Conservation (phyloP, 495 filamentous ascomycete species). For the Talaromyces nanjingensis region DNA sequence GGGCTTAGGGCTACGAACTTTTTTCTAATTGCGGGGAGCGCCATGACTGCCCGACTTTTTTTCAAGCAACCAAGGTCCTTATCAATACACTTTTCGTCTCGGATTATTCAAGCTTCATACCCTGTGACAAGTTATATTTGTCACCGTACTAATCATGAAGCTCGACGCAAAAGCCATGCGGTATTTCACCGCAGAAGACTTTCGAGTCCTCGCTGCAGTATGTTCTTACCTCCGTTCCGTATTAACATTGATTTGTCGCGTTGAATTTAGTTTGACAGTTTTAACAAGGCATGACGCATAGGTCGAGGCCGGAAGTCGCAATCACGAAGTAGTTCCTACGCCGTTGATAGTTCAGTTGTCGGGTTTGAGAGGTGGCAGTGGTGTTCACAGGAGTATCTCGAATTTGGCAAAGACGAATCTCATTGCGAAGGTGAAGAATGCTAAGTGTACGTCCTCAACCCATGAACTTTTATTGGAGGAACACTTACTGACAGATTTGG, state of each 20-base stretch:
- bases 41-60: constrained; percentile 5
- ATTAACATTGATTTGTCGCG: constrained; percentile 16
- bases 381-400: constrained; percentile 83
- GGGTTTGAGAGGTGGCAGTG: constrained; percentile 70
- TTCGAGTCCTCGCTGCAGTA: constrained; percentile 90
- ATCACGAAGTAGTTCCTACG: constrained; percentile 95
- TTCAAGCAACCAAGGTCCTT: background rate
- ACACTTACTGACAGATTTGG: background rate
- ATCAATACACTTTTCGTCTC: background rate
- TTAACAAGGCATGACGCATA: constrained; percentile 35
- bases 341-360: constrained; percentile 78
- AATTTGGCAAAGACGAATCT: constrained; percentile 86
- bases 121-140: background rate
- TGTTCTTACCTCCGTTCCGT: constrained; percentile 23
- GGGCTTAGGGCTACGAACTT: constrained; percentile 39
- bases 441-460: constrained; percentile 55
- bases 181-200: constrained; percentile 88
- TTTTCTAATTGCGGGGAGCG: constrained; percentile 16
- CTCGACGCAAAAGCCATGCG: constrained; percentile 87
- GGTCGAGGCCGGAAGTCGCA: constrained; percentile 89
- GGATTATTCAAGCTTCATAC: background rate
- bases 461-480: background rate
- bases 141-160: constrained; percentile 57
- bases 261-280: constrained; percentile 15
- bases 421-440: constrained; percentile 89